Evolutionary conservation across 768 basidiomycete genomes (phyloP), one percentile per base, ranked within the genome.

Genomic region (Termitomyces sp.): DNA sequence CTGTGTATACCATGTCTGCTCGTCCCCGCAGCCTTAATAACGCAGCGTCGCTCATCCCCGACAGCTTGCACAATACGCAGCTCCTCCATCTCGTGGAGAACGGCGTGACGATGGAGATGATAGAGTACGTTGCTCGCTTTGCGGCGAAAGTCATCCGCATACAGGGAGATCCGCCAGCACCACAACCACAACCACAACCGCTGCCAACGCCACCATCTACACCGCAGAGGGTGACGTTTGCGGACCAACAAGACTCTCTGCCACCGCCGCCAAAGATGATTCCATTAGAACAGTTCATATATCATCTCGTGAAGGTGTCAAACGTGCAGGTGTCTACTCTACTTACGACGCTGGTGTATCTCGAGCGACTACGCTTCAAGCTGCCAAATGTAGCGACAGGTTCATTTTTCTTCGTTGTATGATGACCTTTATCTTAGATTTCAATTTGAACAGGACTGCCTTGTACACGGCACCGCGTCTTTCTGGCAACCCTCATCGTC

Each of bases 401-500:
- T 92, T 57, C 65, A 81, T 76, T 49, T 39, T 45, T 57, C 55
- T 50, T 57, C 41, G 56, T 34, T 24, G 39, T n/a, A 34, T 15
- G 48, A 18, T 55, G 22, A 36, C 18, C n/a, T 58, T 56, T 20
- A 58, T 60, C 52, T 3, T 54, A 34, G 2, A 12, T 41, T 20
- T 26, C 41, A 9, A n/a, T 15, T 51, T 33, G 20, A 58, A 79
- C 80, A 94, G 78, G 77, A 49, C 86, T 94, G 78, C 83, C 89
- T 24, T 97, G 94, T 72, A 96, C 96, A 22, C 84, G 93, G 36
- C 96, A 98, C 68, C 87, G 96, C 49, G 88, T 99, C 53, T 98
- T 99, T 74, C 82, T 99, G 64, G 96, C 96, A 24, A 88, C 91
- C 1, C 87, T 99, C 65, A 98, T 99, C 72, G 90, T 93, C 42